Base-by-base conservation (phyloP, 306 rosid species). In the Geum urbanum region DNA sequence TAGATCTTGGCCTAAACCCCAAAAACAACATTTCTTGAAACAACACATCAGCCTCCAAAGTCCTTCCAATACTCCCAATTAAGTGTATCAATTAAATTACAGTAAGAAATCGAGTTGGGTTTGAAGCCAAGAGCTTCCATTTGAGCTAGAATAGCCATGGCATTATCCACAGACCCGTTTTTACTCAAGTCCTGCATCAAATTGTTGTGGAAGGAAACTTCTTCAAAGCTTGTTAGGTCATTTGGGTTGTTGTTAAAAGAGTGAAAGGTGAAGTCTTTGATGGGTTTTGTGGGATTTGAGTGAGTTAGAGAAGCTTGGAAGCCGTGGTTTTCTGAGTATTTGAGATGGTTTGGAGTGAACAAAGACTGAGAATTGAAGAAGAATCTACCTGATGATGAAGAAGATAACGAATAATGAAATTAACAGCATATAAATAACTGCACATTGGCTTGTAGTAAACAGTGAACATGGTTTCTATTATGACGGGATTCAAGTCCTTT, bases 1-100 rank as follows among this genome's bases (percentile, higher is more conserved):
- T 80, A 57, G 77, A 43, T 62, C 79, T 77, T 4, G 89, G 96
- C 73, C 55, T 79, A 52, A 74, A 51, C 65, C 96, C 96, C 70
- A 57, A 39, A 68, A 18, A 80, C 35, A 79, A 52, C 83, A 87
- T 84, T 70, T 90, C 96, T 70, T 82, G 88, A 78, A 90, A 87
- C 72, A 90, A 19, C 71, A 81, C 74, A 58, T 87, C 91, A 62
- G 91, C 88, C 82, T 90, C 92, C 75, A 79, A 80, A 67, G 92
- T 87, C 83, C 96, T 80, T 6, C 91, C 92, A 35, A 80, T 80
- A 61, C 71, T 85, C 46, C 92, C 96, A 39, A 27, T 27, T 27
- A 27, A 85, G 84, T 37, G 89, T 84, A 67, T 87, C 85, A 73
- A 90, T 87, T 46, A 90, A 72, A 74, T 52, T 63, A 27, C 80